Conservation (phyloP, 2,329 filamentous ascomycete genomes). For the Neocucurbitaria cava region DNA sequence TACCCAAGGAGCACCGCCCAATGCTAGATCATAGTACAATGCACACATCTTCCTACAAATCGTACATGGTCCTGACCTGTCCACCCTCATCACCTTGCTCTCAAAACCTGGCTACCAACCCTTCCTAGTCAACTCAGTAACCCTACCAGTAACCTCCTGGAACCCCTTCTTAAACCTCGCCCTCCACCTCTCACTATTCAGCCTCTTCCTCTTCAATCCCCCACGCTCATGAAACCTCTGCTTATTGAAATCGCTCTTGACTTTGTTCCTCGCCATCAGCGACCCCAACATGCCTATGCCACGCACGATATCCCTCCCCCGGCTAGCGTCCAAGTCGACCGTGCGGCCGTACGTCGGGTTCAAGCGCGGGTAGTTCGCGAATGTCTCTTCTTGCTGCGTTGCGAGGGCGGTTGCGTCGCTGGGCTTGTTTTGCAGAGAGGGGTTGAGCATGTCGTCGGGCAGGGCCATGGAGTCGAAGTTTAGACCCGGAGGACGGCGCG, state of each 20-base stretch:
- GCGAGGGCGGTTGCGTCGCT: constrained; percentile 16
- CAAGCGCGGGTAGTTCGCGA: constrained; percentile 42
- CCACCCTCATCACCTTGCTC: not conserved
- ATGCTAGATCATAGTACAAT: not conserved
- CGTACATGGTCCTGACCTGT: not conserved
- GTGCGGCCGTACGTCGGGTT: constrained; percentile 51
- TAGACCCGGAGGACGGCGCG: constrained; percentile 8
- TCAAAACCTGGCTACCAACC: constrained; percentile 70
- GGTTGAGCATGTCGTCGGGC: constrained; percentile 19
- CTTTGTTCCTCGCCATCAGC: constrained; percentile 61
- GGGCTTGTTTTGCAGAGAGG: constrained; percentile 25
- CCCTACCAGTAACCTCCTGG: constrained; percentile 67
- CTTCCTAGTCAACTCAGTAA: constrained; percentile 74
- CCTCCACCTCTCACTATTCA: constrained; percentile 73
- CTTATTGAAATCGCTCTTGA: constrained; percentile 61
- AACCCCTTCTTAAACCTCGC: constrained; percentile 73
- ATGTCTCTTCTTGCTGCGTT: constrained; percentile 26
- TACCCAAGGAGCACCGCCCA: not conserved
- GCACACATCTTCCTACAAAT: not conserved
- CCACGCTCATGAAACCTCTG: constrained; percentile 79
- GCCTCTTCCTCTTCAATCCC: constrained; percentile 78
- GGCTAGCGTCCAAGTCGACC: constrained; percentile 42
- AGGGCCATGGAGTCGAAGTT: constrained; percentile 29
- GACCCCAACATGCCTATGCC: constrained; percentile 54
- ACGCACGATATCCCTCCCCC: constrained; percentile 55